These are phyloP conservation scores for Bigelowiella natans DNA, from an alignment of 78 protist genomes.

Conservation along the genomic window DNA sequence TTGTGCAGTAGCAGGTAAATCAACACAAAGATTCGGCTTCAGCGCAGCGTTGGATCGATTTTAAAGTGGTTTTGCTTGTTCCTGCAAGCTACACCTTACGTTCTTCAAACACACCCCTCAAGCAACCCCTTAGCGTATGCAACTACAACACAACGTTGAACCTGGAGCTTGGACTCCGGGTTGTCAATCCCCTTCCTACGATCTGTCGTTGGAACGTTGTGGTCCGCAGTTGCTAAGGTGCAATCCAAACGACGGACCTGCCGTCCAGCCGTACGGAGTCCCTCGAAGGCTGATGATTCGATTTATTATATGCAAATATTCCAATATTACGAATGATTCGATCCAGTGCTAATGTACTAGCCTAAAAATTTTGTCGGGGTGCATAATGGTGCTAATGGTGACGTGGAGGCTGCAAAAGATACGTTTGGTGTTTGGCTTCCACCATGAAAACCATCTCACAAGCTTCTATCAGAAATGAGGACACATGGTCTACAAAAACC, in stretches of 20 bases:
- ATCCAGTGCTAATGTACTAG: no score
- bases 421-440: no score
- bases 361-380: no score
- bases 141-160: background rate
- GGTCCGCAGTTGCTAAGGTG: background rate
- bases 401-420: no score
- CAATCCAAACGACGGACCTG: background rate
- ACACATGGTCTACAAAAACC: background rate
- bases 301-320: no score
- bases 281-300: constrained; percentile 40
- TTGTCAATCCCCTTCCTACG: constrained; percentile 31
- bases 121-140: background rate
- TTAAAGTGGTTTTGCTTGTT: background rate
- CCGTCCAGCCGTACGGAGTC: constrained; percentile 26
- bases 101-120: background rate
- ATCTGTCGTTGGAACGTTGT: constrained; percentile 43
- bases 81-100: background rate
- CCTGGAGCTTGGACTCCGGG: constrained; percentile 28
- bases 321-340: no score
- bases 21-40: no score
- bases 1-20: background rate
- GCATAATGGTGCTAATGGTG: no score
- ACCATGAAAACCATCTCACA: no score
- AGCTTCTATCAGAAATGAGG: background rate
- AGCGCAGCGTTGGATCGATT: no score